phyloP scores from a whole-genome alignment of 2,329 filamentous ascomycete species.

The Ceratocystis huliohia region DNA sequence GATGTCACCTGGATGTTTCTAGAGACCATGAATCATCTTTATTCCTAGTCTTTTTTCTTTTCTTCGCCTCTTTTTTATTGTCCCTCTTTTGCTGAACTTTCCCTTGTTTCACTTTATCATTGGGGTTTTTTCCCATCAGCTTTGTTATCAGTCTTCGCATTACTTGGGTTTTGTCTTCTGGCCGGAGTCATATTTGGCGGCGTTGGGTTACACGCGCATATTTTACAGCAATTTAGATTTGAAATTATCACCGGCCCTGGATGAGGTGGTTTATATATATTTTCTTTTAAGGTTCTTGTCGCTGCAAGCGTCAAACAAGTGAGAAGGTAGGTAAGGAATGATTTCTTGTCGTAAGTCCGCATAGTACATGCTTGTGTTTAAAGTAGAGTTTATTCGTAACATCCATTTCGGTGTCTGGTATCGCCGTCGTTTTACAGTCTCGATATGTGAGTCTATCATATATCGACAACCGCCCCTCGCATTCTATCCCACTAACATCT shows the following conservation, averaged over 20 bases:
- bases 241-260: not conserved
- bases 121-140: not conserved
- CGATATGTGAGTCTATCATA: not conserved
- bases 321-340: too few relatives aligned
- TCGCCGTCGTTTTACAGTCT: constrained; percentile 10
- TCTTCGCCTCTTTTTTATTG: not conserved
- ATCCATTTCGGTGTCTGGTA: constrained; percentile 6
- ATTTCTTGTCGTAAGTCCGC: not conserved
- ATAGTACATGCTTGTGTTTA: not conserved
- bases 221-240: not conserved
- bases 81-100: not conserved
- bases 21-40: not conserved
- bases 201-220: constrained; percentile 12
- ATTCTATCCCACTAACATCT: not conserved
- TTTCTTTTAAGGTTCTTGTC: not conserved
- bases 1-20: not conserved
- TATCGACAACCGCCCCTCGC: not conserved
- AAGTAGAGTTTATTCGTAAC: not conserved
- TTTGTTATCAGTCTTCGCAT: not conserved
- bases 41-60: not conserved
- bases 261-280: not conserved
- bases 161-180: not conserved
- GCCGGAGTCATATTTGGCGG: not conserved
- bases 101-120: constrained; percentile 5
- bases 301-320: too few relatives aligned